Evolutionary conservation across 371 early-diverging fungal genomes (phyloP), one percentile per base, ranked within the genome.

Genomic region (Mortierella sp.): DNA sequence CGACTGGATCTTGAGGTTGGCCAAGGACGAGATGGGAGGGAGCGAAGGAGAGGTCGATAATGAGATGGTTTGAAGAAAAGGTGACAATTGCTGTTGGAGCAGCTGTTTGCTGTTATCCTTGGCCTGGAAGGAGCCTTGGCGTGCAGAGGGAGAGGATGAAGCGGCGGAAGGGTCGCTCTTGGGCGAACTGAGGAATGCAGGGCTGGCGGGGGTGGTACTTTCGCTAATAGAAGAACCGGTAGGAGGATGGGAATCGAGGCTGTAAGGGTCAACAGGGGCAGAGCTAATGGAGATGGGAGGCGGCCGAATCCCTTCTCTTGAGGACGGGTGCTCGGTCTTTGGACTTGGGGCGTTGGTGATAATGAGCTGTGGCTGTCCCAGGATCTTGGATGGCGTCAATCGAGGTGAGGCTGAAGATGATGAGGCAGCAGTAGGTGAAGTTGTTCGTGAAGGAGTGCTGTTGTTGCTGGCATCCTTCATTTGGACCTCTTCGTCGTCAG

Each of bases 21-120:
- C 81, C 34, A 80, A 58, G 6, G 87, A 83, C 2, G 83, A 83
- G 71, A 82, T 82, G 10, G 83, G 83, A 10, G 87, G 83, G 38
- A 82, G 48, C 14, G 83, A 77, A 28, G 80, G 83, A 19, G 83
- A 87, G 2, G 80, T 24, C 3, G 78, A 55, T 7, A 52, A 16
- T 0, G 84, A 72, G 60, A 42, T 74, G 74, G 57, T 65, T 31
- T 77, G 57, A 38, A 70, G 71, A 50, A 82, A 78, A 2, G 78
- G 84, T 7, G 78, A 80, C 24, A 80, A 75, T 50, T 80, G 74
- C 13, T 81, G 80, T 57, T 81, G 75, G 19, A 44, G 28, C 55
- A 76, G 63, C 19, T 77, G 74, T n/a, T 80, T 79, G 57, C 48
- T 74, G n/a, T 16, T 72, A n/a, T 50, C 47, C 38, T 77, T 72